phyloP scores from a whole-genome alignment of 805 yeast species.

The Lipomyces yamanashiensis region DNA sequence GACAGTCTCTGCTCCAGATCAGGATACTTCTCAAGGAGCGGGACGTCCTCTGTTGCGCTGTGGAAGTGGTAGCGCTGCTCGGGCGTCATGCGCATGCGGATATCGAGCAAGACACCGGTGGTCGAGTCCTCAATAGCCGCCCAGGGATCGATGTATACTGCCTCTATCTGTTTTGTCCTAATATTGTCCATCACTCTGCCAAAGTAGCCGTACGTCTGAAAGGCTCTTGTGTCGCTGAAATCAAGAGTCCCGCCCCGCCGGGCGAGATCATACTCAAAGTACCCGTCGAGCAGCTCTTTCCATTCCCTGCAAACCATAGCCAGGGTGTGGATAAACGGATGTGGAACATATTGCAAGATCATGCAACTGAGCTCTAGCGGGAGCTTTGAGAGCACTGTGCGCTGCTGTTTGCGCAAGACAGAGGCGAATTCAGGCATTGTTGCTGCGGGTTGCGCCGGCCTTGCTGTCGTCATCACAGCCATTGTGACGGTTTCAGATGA shows the following conservation, averaged over 20 bases:
- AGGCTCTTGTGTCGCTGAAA: conserved; percentile 2
- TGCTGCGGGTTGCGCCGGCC: neutral
- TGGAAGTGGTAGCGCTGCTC: conserved; percentile 13
- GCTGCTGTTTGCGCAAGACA: neutral
- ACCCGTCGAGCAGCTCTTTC: conserved; percentile 3
- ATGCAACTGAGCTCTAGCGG: conserved; percentile 1
- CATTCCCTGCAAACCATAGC: conserved; percentile 14
- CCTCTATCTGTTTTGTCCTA: neutral
- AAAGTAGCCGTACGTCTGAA: conserved; percentile 9
- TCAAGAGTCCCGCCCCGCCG: conserved; percentile 11
- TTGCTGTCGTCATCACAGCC: neutral
- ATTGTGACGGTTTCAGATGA: neutral
- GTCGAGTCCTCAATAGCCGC: conserved; percentile 8
- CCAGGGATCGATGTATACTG: neutral
- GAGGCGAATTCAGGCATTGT: neutral
- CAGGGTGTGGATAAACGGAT: conserved; percentile 10
- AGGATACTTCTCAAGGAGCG: conserved; percentile 10
- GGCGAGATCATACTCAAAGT: neutral
- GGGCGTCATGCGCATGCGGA: conserved; percentile 11
- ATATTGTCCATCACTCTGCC: conserved; percentile 8
- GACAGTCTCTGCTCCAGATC: conserved; percentile 4
- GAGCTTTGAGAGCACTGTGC: neutral
- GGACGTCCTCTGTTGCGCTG: conserved; percentile 5
- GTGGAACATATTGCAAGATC: conserved; percentile 6
- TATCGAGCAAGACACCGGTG: conserved; percentile 9